Percentiles rank a stretch among this genome's conserved stretches.
Conservation (phyloP, 1,139 yeast species). For the Arxiozyma heterogenica region DNA sequence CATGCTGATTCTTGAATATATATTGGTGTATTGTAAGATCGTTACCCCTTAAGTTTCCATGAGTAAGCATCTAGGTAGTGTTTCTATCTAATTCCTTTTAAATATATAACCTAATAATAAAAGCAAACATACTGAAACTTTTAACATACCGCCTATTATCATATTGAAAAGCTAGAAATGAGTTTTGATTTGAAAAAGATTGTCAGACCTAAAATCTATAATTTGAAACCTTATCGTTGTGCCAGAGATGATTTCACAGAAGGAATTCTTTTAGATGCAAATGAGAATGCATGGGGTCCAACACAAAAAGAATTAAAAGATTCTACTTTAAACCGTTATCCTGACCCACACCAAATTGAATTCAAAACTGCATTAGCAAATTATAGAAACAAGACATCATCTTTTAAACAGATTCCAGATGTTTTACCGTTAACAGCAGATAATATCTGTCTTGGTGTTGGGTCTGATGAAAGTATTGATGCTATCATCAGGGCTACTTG, state of each 20-base stretch:
- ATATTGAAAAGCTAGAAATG: neutral
- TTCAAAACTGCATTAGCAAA: conserved; percentile 63
- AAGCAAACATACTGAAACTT: neutral
- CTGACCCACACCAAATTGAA: conserved; percentile 90
- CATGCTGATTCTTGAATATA: too few species aligned
- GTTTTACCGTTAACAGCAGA: conserved; percentile 40
- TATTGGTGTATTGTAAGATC: too few species aligned
- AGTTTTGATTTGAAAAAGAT: conserved; percentile 30
- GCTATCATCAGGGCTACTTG: conserved; percentile 78
- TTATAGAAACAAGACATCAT: conserved; percentile 53
- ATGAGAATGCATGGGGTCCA: conserved; percentile 93
- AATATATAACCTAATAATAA: too few species aligned
- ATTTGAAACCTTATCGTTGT: conserved; percentile 84
- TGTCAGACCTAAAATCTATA: conserved; percentile 75
- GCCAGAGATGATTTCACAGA: conserved; percentile 88
- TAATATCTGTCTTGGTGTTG: conserved; percentile 88
- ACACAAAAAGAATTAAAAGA: conserved; percentile 40
- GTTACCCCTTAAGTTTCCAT: too few species aligned
- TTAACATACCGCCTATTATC: neutral
- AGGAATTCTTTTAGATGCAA: conserved; percentile 86
- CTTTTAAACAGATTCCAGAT: conserved; percentile 16
- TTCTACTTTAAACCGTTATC: conserved; percentile 76
- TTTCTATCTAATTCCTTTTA: too few species aligned
- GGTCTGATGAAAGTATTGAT: conserved; percentile 94
- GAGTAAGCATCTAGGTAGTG: too few species aligned